Conservation (phyloP, 2,329 filamentous ascomycete genomes). For the Aspergillus eucalypticola region DNA sequence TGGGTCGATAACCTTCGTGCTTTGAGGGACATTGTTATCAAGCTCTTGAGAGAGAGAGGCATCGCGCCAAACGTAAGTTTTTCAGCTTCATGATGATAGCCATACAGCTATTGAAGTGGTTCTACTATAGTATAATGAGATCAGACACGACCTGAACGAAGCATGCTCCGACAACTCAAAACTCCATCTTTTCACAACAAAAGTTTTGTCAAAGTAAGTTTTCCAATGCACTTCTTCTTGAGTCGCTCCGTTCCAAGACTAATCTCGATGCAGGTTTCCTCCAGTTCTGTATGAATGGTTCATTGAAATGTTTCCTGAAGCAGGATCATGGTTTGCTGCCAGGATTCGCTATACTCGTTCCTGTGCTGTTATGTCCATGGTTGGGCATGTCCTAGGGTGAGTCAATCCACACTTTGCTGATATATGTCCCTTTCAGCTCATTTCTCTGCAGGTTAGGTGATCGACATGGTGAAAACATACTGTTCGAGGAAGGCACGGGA, state of each 20-base stretch:
- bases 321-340: conserved; percentile 87
- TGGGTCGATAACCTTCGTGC: conserved; percentile 98
- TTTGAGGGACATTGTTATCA: conserved; percentile 83
- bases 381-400: conserved; percentile 82
- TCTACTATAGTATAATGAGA: conserved; percentile 63
- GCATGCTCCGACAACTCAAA: conserved; percentile 64
- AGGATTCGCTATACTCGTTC: conserved; percentile 88
- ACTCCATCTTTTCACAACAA: conserved; percentile 69
- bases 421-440: conserved; percentile 9
- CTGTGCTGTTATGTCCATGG: conserved; percentile 99
- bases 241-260: conserved; percentile 4
- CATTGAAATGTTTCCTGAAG: conserved; percentile 88
- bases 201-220: conserved; percentile 51
- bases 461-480: conserved; percentile 94
- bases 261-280: conserved; percentile 61
- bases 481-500: conserved; percentile 90
- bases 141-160: conserved; percentile 64
- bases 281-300: conserved; percentile 93
- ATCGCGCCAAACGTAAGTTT: conserved; percentile 54
- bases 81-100: background rate
- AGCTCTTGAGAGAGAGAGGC: conserved; percentile 73
- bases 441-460: conserved; percentile 68
- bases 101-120: conserved; percentile 1
- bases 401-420: conserved; percentile 12
- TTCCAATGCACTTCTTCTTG: background rate